Evolutionary conservation across 495 filamentous ascomycete genomes (phyloP), one percentile per base, ranked within the genome.

Genomic region (Talaromyces adpressus): DNA sequence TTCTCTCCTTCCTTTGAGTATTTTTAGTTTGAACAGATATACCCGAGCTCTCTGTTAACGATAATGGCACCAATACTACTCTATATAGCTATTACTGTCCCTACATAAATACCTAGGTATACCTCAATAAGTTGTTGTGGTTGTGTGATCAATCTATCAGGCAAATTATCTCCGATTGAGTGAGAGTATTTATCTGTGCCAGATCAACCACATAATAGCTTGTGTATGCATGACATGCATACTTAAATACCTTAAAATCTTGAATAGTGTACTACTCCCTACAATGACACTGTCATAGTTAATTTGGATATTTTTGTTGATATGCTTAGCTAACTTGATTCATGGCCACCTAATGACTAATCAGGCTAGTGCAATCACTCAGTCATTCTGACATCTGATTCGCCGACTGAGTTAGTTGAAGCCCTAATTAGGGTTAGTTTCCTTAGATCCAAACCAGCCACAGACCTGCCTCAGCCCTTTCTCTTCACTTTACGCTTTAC

Each of bases 11-110:
- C 25, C 52, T 56, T 7, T 29, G 11, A 2, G 16, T 56, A 56
- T 56, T 56, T 16, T 56, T 29, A 56, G 23, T 56, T 29, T 56
- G 23, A 56, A 56, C 52, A 56, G 27, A 56, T 56, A 56, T 56
- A 56, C 52, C 52, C 52, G 2, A 29, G 29, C 23, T 56, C 52
- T 56, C 27, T 22, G 22, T 56, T 56, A 29, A 25, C 22, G 52
- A 56, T 29, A 56, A 27, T 56, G 52, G 12, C 27, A 25, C 14
- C 52, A 29, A 14, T 41, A 16, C 36, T 41, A 41, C 36, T 41
- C 47, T 7, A 51, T 51, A n/a, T 22, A n/a, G 16, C 20, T 22
- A 7, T 22, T 51, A 22, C n/a, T 51, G 0, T 51, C 3, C 11
- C 36, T 27, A 27, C 5, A 27, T 27, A 27, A 27, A 27, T 4